Conservation (phyloP, 108 stramenopile genomes). For the Discostella pseudostelligera region DNA sequence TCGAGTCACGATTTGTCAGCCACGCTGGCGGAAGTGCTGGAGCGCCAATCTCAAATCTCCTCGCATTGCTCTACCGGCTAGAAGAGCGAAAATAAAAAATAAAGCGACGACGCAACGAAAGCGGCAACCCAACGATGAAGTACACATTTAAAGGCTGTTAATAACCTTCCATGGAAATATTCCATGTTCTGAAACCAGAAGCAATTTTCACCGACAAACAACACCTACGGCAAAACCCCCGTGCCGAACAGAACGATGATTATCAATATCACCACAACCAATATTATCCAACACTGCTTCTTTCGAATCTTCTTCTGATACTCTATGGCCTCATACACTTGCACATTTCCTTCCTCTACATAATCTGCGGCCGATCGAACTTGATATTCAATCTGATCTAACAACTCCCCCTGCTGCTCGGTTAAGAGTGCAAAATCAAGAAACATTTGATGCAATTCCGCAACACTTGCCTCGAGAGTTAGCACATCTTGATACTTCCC, state of each 20-base stretch:
- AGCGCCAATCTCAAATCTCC: too few species aligned
- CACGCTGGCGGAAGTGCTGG: too few species aligned
- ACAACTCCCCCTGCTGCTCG: conserved; percentile 98
- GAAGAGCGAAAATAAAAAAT: not conserved
- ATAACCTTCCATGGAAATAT: not conserved
- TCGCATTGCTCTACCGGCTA: conserved; percentile 65
- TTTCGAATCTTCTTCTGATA: conserved; percentile 90
- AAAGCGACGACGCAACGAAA: not conserved
- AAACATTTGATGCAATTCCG: conserved; percentile 99
- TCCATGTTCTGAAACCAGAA: not conserved
- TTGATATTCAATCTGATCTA: conserved; percentile 98
- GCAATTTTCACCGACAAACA: too few species aligned
- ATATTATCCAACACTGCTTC: conserved; percentile 86
- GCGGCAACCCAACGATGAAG: not conserved
- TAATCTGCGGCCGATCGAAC: conserved; percentile 93
- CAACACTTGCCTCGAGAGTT: conserved; percentile 93
- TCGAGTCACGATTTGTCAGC: too few species aligned
- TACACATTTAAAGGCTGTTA: not conserved
- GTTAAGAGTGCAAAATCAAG: conserved; percentile 97
- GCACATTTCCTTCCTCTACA: conserved; percentile 92
- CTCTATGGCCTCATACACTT: conserved; percentile 89
- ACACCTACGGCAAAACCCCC: conserved; percentile 42
- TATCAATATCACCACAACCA: conserved; percentile 58
- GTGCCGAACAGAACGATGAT: conserved; percentile 48
- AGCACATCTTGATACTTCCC: conserved; percentile 98